phyloP scores from a whole-genome alignment of 352 stramenopile species.

The Pythium phragmiticola region DNA sequence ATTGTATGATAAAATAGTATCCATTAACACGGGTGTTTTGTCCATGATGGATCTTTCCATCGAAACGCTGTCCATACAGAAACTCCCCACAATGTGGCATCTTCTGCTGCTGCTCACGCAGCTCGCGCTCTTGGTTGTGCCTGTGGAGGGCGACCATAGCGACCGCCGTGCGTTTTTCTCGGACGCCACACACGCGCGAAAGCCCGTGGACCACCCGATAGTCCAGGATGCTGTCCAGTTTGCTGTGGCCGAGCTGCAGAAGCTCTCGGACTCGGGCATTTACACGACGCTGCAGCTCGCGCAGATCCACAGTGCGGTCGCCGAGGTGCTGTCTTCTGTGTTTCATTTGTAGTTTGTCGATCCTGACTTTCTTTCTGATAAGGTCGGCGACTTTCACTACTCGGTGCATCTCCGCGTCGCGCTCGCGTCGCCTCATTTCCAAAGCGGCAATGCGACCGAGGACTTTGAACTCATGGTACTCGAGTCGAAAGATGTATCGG shows the following conservation, averaged over 20 bases:
- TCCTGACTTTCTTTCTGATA: not conserved
- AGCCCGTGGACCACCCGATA: slow-evolving; percentile 39
- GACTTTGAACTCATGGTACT: slow-evolving; percentile 79
- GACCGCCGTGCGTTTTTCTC: slow-evolving; percentile 18
- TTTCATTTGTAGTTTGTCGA: not conserved
- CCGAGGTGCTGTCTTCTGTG: slow-evolving; percentile 32
- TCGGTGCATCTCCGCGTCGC: slow-evolving; percentile 67
- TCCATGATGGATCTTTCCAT: slow-evolving; percentile 13
- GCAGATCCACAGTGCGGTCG: slow-evolving; percentile 50
- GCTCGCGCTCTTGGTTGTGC: not conserved
- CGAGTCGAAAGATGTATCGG: slow-evolving; percentile 43
- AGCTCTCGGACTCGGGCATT: slow-evolving; percentile 70
- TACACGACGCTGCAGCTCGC: slow-evolving; percentile 61
- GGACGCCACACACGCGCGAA: slow-evolving; percentile 18
- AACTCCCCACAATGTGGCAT: not conserved
- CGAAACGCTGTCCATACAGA: slow-evolving; percentile 1
- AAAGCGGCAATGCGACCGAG: slow-evolving; percentile 51
- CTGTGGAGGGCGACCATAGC: not conserved
- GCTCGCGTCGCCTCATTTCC: slow-evolving; percentile 71
- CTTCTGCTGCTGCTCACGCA: slow-evolving; percentile 2
- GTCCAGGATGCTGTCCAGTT: slow-evolving; percentile 53
- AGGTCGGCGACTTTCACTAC: slow-evolving; percentile 80
- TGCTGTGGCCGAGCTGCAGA: slow-evolving; percentile 53
- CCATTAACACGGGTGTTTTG: not conserved
- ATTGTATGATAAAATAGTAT: not conserved